Conservation (phyloP, 2,329 filamentous ascomycete genomes). For the Curvularia hawaiiensis region DNA sequence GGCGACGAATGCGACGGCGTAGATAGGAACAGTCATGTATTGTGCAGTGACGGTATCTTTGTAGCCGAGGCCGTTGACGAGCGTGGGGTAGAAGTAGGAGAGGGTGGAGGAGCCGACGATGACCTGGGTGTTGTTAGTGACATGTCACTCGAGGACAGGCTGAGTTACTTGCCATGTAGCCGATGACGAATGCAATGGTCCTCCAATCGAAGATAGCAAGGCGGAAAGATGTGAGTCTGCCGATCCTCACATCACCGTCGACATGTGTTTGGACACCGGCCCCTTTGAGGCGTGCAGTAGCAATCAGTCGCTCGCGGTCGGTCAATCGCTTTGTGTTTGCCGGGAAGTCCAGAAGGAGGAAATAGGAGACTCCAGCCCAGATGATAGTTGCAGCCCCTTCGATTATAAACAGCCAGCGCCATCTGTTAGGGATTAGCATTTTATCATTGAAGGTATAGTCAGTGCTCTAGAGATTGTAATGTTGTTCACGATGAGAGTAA, state of each 20-base stretch:
- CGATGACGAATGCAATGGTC: constrained; percentile 55
- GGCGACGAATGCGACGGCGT: constrained; percentile 58
- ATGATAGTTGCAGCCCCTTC: constrained; percentile 50
- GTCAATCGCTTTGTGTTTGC: constrained; percentile 52
- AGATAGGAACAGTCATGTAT: constrained; percentile 61
- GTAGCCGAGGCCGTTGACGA: constrained; percentile 59
- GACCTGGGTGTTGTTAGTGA: constrained; percentile 29
- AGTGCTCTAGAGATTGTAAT: neutral
- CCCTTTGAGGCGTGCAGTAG: constrained; percentile 52
- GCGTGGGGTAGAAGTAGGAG: constrained; percentile 61
- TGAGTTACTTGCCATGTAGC: constrained; percentile 52
- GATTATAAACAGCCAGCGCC: constrained; percentile 58
- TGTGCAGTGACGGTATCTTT: constrained; percentile 51
- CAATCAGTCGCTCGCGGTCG: constrained; percentile 50
- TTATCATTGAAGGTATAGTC: neutral
- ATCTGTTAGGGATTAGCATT: constrained; percentile 32
- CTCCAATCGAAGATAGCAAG: constrained; percentile 53
- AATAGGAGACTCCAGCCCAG: constrained; percentile 50
- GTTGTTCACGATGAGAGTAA: no score
- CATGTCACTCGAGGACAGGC: constrained; percentile 23
- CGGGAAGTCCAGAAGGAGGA: constrained; percentile 58
- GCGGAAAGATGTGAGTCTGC: constrained; percentile 47
- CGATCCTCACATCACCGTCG: constrained; percentile 38
- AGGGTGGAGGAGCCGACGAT: constrained; percentile 57
- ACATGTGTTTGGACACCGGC: constrained; percentile 48